phyloP scores from a whole-genome alignment of 139 green algal genomes.

The Coelastrella sp. region DNA sequence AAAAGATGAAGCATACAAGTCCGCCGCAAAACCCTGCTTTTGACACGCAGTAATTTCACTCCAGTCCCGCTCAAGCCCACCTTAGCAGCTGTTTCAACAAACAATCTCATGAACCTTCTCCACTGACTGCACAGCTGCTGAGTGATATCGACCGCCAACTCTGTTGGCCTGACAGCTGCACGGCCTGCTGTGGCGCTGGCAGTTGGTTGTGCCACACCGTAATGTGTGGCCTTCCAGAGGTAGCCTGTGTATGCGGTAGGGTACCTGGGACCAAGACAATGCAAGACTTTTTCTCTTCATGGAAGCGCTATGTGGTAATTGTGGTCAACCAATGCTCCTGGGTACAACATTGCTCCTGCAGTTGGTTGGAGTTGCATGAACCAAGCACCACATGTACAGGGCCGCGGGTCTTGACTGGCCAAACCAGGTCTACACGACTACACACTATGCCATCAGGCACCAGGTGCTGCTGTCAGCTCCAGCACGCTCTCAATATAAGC shows the following conservation, averaged over 20 bases:
- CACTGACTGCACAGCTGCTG: neutral
- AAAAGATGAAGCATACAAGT: neutral
- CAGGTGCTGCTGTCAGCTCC: no score
- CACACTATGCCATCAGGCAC: no score
- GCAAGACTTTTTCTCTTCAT: no score
- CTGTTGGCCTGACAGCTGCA: neutral
- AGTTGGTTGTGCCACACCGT: neutral
- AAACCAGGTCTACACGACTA: no score
- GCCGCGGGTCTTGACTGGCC: no score
- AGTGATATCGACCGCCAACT: neutral
- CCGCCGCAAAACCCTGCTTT: no score
- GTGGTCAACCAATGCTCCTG: neutral
- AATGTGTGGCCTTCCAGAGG: constrained; percentile 15
- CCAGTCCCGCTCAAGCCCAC: neutral
- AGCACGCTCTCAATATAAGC: no score
- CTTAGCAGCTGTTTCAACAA: constrained; percentile 10
- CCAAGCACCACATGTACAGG: no score
- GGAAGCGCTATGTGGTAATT: no score
- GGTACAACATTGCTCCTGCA: neutral
- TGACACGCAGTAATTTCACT: neutral
- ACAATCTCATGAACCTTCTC: neutral
- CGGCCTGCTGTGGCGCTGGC: neutral
- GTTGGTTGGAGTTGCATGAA: neutral
- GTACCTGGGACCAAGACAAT: neutral
- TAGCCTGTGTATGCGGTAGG: neutral